Evolutionary conservation across 2,329 filamentous ascomycete species (phyloP).

Genomic region (Pezicula radicicola): DNA sequence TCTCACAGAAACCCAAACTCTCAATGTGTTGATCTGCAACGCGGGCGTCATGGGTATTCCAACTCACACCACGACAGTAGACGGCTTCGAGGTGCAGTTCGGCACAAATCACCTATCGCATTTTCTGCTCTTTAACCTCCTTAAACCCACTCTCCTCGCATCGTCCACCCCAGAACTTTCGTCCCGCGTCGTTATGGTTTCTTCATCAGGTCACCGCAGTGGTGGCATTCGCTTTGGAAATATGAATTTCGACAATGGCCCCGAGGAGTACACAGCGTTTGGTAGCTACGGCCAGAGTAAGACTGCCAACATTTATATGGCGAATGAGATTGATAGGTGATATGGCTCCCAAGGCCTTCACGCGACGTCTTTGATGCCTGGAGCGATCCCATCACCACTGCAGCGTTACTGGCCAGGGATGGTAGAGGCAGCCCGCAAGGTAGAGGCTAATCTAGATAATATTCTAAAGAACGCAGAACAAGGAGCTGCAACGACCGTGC

Average conservation of each 20-base stretch:
- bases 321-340: conserved; percentile 41
- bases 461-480: conserved; percentile 24
- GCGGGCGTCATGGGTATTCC: conserved; percentile 20
- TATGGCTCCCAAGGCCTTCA: conserved; percentile 37
- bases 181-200: conserved; percentile 45
- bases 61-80: conserved; percentile 33
- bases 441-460: conserved; percentile 1
- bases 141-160: conserved; percentile 40
- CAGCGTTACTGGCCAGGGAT: conserved; percentile 21
- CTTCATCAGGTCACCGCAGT: conserved; percentile 39
- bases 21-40: conserved; percentile 29
- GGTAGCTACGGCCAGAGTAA: conserved; percentile 39
- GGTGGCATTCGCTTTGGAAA: conserved; percentile 5
- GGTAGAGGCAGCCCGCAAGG: conserved; percentile 2
- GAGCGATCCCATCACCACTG: conserved; percentile 31
- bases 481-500: conserved; percentile 39
- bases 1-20: conserved; percentile 20
- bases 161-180: conserved; percentile 35
- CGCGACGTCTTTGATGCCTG: conserved; percentile 40
- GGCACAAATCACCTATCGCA: conserved; percentile 50
- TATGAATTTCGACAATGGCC: background rate
- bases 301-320: conserved; percentile 40
- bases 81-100: conserved; percentile 49
- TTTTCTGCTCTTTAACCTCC: conserved; percentile 50
- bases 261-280: conserved; percentile 33